Evolutionary conservation across 768 basidiomycete species (phyloP).

Genomic region (Termitomyces heimii): DNA sequence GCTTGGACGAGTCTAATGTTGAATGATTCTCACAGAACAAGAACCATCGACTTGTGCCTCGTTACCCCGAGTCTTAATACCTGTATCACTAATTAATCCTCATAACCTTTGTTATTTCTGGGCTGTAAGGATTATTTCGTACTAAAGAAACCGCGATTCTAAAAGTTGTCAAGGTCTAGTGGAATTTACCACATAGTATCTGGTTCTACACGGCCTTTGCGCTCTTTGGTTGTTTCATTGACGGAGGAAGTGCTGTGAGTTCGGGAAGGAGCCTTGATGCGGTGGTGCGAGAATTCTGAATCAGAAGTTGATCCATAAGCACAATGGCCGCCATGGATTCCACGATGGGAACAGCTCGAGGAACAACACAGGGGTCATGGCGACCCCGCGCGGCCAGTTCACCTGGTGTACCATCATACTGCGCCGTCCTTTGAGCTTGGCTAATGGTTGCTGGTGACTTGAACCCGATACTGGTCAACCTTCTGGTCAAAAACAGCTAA

Average conservation of each 20-base stretch:
- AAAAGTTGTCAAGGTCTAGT: not conserved
- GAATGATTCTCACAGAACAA: conserved; percentile 20
- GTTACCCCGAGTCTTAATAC: not conserved
- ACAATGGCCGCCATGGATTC: conserved; percentile 97
- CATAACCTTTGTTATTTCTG: not conserved
- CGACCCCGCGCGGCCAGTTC: conserved; percentile 86
- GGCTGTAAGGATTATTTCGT: not conserved
- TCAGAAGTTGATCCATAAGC: conserved; percentile 88
- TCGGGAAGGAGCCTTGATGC: conserved; percentile 77
- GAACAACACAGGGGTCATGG: conserved; percentile 97
- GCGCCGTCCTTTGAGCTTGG: conserved; percentile 82
- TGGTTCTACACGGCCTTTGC: not conserved
- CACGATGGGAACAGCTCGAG: conserved; percentile 94
- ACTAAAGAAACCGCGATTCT: not conserved
- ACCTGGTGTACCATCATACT: conserved; percentile 90
- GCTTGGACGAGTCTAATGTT: conserved; percentile 48
- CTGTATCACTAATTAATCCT: not conserved
- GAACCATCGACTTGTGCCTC: not conserved
- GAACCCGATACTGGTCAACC: conserved; percentile 72
- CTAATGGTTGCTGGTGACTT: conserved; percentile 99
- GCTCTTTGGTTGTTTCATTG: conserved; percentile 71
- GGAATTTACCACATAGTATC: not conserved
- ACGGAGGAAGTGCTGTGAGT: conserved; percentile 83
- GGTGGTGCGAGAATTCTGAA: conserved; percentile 79
- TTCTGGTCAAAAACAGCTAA: not conserved